Percentiles rank a stretch among this genome's conserved stretches.
These are phyloP conservation scores for Groenewaldozyma auringiensis DNA, from an alignment of 1,139 yeast genomes.

Conservation along the genomic window DNA sequence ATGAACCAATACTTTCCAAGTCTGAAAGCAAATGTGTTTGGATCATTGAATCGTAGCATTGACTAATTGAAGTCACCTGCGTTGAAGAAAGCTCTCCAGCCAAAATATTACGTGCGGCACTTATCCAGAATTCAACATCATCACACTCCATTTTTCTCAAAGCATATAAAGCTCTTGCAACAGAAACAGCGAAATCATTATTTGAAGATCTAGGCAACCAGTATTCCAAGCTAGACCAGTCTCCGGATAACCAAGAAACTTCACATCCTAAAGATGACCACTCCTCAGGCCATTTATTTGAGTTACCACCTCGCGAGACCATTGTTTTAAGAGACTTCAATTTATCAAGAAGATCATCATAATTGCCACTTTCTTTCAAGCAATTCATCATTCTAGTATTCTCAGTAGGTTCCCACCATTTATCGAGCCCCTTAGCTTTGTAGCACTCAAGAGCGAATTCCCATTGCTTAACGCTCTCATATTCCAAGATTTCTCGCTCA, in stretches of 20 bases:
- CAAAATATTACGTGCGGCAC: constrained; percentile 46
- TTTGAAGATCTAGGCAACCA: constrained; percentile 42
- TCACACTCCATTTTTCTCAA: constrained; percentile 32
- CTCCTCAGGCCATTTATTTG: constrained; percentile 13
- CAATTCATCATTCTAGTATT: constrained; percentile 43
- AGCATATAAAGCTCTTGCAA: constrained; percentile 53
- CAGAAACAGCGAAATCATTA: constrained; percentile 48
- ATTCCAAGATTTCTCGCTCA: constrained; percentile 64
- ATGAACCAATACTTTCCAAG: constrained; percentile 33
- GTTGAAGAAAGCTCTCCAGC: constrained; percentile 58
- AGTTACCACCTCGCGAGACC: constrained; percentile 2
- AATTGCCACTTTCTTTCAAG: constrained; percentile 50
- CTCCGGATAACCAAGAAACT: constrained; percentile 64
- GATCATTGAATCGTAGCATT: constrained; percentile 49
- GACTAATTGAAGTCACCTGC: constrained; percentile 53
- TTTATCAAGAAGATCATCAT: constrained; percentile 39
- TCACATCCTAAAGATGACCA: constrained; percentile 56
- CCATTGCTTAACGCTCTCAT: constrained; percentile 86
- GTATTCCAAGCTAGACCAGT: constrained; percentile 41
- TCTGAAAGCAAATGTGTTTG: constrained; percentile 70
- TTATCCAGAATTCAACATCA: constrained; percentile 37
- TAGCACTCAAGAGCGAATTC: constrained; percentile 81
- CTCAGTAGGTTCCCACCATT: constrained; percentile 30
- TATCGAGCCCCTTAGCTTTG: constrained; percentile 44
- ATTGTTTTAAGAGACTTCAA: constrained; percentile 13